Evolutionary conservation across 768 basidiomycete species (phyloP).

Genomic region (Hericium erinaceus): DNA sequence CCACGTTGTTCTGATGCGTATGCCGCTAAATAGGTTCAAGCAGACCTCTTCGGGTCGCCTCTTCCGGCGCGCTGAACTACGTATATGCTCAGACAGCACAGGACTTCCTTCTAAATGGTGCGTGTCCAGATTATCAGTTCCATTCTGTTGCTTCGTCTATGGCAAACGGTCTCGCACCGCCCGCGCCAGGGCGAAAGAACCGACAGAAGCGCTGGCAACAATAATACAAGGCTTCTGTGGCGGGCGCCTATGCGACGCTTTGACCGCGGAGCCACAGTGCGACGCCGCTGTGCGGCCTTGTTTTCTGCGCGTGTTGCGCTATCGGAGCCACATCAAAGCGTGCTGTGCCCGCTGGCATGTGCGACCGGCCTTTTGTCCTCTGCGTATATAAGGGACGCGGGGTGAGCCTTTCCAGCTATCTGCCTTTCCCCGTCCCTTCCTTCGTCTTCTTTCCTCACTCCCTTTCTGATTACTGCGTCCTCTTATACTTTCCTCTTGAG

Average conservation of each 20-base stretch:
- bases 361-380: not conserved
- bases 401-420: not conserved
- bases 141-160: too few species aligned
- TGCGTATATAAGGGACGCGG: not conserved
- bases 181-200: too few species aligned
- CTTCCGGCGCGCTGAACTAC: too few species aligned
- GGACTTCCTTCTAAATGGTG: too few species aligned
- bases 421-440: not conserved
- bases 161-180: too few species aligned
- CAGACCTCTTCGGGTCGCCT: too few species aligned
- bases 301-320: not conserved
- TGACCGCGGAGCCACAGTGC: too few species aligned
- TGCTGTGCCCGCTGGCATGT: not conserved
- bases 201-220: not conserved
- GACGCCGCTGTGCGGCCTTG: not conserved
- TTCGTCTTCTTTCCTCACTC: not conserved
- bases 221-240: not conserved
- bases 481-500: not conserved
- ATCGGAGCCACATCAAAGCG: too few species aligned
- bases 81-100: too few species aligned
- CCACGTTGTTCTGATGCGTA: too few species aligned
- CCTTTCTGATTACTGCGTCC: not conserved
- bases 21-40: too few species aligned
- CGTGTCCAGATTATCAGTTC: too few species aligned
- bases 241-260: not conserved